Base-by-base conservation (phyloP, 2,329 filamentous ascomycete genomes). In the Hypocrella siamensis region DNA sequence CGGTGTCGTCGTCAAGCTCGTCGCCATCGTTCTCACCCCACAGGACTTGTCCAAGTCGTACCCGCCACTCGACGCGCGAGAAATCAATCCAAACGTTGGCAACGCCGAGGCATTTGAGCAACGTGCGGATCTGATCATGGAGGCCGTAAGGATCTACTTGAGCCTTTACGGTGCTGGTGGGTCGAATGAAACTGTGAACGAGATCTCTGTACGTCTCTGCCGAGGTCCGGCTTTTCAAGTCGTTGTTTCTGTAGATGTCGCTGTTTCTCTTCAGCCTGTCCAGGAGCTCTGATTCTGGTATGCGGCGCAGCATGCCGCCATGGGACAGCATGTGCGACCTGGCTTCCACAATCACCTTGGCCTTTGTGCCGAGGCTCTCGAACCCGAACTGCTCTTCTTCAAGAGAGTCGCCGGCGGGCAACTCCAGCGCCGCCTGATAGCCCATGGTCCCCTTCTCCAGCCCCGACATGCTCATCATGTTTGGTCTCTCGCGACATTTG, bases 31-130 rank as follows among this genome's bases (percentile, higher is more conserved):
- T 53, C 12, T 60, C 55, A 12, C 67, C 74, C 77, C 78, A 84
- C 3, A 84, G 53, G 26, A 83, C 63, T 51, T 82, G 78, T 6
- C 79, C 79, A 2, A 84, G 58, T 10, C 76, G 64, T 35, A 84
- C 77, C 24, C 79, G 67, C 77, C 77, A 83, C 46, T 83, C 78
- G 6, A 83, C 73, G 19, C 75, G 64, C 15, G 75, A 78, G 40
- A 84, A 79, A 50, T 84, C 77, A 31, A 79, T 66, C 79, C 79
- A 84, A 28, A 80, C 67, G 34, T 77, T 75, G 33, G 73, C 64
- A 6, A 70, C 57, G 1, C 67, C 69, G 28, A 84, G 61, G 8
- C 78, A 67, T 46, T 72, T 72, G 28, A 83, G 63, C 14, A 84
- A 54, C 4, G 73, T 68, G 40, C 75, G 63, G 34, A 83, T 81